phyloP scores from a whole-genome alignment of 176 grass and related monocot species.

The Microstegium vimineum region DNA sequence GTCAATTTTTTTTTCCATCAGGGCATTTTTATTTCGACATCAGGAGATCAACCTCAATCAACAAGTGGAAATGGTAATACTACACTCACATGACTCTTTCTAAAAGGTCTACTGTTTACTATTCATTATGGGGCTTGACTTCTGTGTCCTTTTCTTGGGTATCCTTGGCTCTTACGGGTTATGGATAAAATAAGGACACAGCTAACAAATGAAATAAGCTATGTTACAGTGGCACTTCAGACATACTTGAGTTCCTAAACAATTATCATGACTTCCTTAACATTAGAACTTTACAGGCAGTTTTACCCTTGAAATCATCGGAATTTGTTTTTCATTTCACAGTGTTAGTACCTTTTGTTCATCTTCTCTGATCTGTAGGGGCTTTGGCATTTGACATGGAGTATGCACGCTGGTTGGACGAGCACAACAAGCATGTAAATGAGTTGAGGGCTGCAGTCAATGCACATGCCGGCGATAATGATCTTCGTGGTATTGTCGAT shows the following conservation, averaged over 20 bases:
- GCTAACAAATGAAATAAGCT: slow-evolving; percentile 6
- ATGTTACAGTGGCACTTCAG: neutral
- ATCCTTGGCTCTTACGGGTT: neutral
- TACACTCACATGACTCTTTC: slow-evolving; percentile 17
- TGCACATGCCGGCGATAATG: slow-evolving; percentile 56
- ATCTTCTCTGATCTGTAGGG: slow-evolving; percentile 48
- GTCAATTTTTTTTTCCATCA: slow-evolving; percentile 33
- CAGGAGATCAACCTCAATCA: slow-evolving; percentile 67
- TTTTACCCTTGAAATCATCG: neutral
- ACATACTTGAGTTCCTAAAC: slow-evolving; percentile 2
- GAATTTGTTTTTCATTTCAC: neutral
- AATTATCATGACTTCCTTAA: slow-evolving; percentile 11
- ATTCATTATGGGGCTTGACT: neutral
- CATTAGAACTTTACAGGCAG: neutral
- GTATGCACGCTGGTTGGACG: slow-evolving; percentile 82
- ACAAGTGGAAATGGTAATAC: slow-evolving; percentile 64
- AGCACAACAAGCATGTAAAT: slow-evolving; percentile 70
- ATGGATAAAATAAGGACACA: slow-evolving; percentile 16
- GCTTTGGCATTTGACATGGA: slow-evolving; percentile 90
- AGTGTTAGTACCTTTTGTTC: slow-evolving; percentile 11
- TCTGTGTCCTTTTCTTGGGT: neutral
- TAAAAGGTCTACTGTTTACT: neutral
- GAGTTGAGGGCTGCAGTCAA: slow-evolving; percentile 68
- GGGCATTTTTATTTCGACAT: slow-evolving; percentile 85
- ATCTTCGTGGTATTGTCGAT: slow-evolving; percentile 62